These are phyloP conservation scores for Malassezia japonica DNA, from an alignment of 1,284 basidiomycete species.

Conservation along the genomic window DNA sequence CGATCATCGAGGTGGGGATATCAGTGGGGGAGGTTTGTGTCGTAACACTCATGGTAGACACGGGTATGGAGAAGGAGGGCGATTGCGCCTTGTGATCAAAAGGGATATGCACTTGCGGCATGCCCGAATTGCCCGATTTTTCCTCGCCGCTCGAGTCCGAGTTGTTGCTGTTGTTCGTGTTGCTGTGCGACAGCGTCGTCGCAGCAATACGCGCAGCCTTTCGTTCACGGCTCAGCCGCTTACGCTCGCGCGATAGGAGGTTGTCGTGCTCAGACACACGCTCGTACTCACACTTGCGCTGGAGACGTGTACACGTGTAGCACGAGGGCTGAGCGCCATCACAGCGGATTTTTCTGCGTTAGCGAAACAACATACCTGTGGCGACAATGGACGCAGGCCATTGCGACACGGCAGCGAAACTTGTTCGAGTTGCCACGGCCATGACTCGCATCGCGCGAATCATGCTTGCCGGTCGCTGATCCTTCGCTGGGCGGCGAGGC, in stretches of 20 bases:
- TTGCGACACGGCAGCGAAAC: slow-evolving; percentile 21
- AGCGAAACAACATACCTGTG: slow-evolving; percentile 23
- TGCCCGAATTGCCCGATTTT: neutral
- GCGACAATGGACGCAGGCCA: slow-evolving; percentile 41
- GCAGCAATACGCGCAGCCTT: slow-evolving; percentile 17
- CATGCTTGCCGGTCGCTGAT: neutral
- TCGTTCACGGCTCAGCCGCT: slow-evolving; percentile 31
- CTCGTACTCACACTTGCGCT: slow-evolving; percentile 38
- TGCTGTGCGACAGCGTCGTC: neutral
- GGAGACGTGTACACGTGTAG: slow-evolving; percentile 32
- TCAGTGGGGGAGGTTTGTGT: neutral
- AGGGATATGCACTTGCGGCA: slow-evolving; percentile 5
- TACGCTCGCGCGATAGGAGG: slow-evolving; percentile 36
- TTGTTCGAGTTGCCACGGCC: slow-evolving; percentile 6
- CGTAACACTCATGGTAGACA: neutral
- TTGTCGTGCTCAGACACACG: slow-evolving; percentile 37
- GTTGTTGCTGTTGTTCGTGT: neutral
- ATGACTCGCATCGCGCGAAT: neutral
- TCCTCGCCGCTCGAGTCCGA: neutral
- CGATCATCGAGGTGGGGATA: slow-evolving; percentile 9
- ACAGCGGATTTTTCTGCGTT: slow-evolving; percentile 34
- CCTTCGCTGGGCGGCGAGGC: neutral
- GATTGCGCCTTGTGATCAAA: neutral
- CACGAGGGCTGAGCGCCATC: slow-evolving; percentile 34
- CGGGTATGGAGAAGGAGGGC: slow-evolving; percentile 6